phyloP scores from a whole-genome alignment of 257 asterid genomes.

The Jasminum sambac region DNA sequence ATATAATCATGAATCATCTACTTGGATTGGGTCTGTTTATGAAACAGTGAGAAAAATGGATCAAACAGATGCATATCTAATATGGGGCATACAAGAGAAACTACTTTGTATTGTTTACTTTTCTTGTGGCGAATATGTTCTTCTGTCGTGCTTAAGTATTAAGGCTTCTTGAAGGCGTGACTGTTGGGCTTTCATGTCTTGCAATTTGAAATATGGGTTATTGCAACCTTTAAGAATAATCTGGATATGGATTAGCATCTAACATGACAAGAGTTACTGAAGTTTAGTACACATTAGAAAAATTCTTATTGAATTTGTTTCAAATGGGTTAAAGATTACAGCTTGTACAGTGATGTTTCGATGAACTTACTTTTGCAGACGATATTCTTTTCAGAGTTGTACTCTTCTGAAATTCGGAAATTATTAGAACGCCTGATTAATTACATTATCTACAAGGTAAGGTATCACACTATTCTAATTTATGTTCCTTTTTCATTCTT shows the following conservation, averaged over 20 bases:
- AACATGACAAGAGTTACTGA: background rate
- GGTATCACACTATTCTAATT: constrained; percentile 13
- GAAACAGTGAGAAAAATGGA: background rate
- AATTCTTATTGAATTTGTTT: background rate
- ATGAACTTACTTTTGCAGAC: constrained; percentile 54
- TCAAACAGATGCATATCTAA: background rate
- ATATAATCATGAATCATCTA: background rate
- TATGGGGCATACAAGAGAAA: background rate
- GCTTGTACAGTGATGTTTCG: background rate
- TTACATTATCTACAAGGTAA: constrained; percentile 87
- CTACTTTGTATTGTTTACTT: background rate
- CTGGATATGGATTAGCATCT: background rate
- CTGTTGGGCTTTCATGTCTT: background rate
- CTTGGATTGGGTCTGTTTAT: background rate
- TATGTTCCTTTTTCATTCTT: constrained; percentile 15
- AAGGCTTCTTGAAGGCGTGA: background rate
- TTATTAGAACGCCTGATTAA: constrained; percentile 79
- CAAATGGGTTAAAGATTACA: background rate
- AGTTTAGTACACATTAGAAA: background rate
- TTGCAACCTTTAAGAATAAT: background rate
- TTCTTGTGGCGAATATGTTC: background rate
- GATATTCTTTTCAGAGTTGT: constrained; percentile 79
- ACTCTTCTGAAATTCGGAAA: constrained; percentile 79
- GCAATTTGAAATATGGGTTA: background rate
- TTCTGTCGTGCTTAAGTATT: background rate